These are phyloP conservation scores for Curvularia eragrostidis DNA, from an alignment of 2,329 filamentous ascomycete species.

Conservation along the genomic window DNA sequence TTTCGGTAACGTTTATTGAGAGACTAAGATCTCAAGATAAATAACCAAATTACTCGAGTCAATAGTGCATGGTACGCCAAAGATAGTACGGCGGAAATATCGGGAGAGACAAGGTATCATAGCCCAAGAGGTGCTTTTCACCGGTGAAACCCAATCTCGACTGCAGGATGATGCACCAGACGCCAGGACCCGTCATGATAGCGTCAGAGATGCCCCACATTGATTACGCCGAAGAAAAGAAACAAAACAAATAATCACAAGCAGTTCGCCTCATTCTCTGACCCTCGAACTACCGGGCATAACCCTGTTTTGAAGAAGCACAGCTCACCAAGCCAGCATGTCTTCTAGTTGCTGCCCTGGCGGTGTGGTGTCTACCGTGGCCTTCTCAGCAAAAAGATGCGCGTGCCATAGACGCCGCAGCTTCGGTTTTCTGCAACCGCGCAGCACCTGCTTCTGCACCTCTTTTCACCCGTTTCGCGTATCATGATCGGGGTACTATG, in stretches of 20 bases:
- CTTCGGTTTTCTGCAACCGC: not conserved
- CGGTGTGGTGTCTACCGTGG: not conserved
- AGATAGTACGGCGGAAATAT: not conserved
- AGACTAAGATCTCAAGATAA: not conserved
- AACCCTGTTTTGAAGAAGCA: not conserved
- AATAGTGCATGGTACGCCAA: slow-evolving; percentile 3
- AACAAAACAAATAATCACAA: slow-evolving; percentile 1
- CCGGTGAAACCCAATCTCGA: not conserved
- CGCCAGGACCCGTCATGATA: slow-evolving; percentile 9
- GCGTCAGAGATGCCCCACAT: not conserved
- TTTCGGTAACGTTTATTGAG: slow-evolving; percentile 1
- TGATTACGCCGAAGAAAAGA: slow-evolving; percentile 5
- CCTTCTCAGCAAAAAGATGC: not conserved
- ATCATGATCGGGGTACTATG: slow-evolving; percentile 51
- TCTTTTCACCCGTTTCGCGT: not conserved
- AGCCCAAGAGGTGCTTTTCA: slow-evolving; percentile 1
- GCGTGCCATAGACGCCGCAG: not conserved
- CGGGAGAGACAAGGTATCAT: slow-evolving; percentile 11
- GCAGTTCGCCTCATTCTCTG: not conserved
- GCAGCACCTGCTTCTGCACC: not conserved
- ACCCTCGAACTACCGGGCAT: not conserved
- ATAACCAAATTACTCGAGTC: not conserved
- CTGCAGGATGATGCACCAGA: slow-evolving; percentile 1
- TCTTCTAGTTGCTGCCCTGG: not conserved
- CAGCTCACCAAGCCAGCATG: not conserved